Conservation (phyloP, 257 asterid species). For the Solanum dulcamara region DNA sequence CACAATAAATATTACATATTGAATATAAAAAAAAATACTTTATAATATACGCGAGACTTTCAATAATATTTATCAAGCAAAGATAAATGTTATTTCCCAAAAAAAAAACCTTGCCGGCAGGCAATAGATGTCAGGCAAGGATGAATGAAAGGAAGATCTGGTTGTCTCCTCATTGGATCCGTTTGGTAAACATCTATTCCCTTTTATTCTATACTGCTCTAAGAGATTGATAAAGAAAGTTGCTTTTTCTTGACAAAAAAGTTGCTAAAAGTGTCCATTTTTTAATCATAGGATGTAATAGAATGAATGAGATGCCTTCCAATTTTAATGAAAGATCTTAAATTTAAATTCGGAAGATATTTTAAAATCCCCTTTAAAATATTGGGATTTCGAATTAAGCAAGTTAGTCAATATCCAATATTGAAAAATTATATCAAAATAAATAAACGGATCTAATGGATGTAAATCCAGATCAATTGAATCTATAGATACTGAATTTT, state of each 20-base stretch:
- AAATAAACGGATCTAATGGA: background rate
- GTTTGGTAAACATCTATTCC: background rate
- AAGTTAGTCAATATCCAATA: too few relatives aligned
- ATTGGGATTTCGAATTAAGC: too few relatives aligned
- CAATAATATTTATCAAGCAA: background rate
- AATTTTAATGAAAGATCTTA: background rate
- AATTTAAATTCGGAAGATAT: background rate
- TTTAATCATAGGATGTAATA: background rate
- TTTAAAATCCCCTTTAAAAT: too few relatives aligned
- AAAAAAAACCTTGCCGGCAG: background rate
- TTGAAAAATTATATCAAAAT: too few relatives aligned
- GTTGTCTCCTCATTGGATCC: conserved; percentile 1
- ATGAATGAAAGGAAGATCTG: background rate
- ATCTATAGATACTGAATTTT: too few relatives aligned
- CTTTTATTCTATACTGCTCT: background rate
- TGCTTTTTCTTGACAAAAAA: background rate
- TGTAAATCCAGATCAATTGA: background rate
- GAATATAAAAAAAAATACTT: too few relatives aligned
- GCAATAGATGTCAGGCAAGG: background rate
- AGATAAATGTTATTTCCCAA: background rate
- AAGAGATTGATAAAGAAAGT: background rate
- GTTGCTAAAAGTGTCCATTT: background rate
- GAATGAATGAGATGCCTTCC: background rate
- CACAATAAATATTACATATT: background rate
- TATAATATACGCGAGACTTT: background rate